Evolutionary conservation across 148 eudicot genomes (phyloP).

Genomic region (Fallopia convolvulus): DNA sequence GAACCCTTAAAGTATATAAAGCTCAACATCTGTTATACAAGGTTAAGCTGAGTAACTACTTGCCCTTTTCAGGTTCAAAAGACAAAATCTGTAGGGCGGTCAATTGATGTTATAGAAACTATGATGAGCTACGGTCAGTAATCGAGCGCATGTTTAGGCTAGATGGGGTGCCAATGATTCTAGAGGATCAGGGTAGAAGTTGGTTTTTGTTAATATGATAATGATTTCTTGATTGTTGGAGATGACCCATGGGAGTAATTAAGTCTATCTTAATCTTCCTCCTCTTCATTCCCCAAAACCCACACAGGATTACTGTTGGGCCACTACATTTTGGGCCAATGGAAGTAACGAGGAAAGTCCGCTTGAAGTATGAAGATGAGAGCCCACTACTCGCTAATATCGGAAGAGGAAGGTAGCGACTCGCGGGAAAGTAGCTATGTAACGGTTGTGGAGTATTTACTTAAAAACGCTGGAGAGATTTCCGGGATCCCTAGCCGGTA

Average conservation of each 20-base stretch:
- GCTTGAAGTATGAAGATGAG: no score
- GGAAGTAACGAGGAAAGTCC: no score
- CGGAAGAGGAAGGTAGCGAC: no score
- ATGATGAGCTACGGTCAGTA: constrained; percentile 64
- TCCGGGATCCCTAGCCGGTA: no score
- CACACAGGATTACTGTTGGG: no score
- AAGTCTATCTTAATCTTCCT: constrained; percentile 1
- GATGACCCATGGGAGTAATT: constrained; percentile 99
- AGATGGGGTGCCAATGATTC: constrained; percentile 71
- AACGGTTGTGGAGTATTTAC: no score
- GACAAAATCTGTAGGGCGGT: constrained; percentile 92
- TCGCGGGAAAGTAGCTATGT: no score
- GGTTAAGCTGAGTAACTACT: not conserved
- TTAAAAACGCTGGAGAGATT: no score
- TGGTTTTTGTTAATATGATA: constrained; percentile 92
- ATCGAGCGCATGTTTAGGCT: constrained; percentile 95
- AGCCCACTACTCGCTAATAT: no score
- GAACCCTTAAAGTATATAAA: no score
- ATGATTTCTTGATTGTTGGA: constrained; percentile 79
- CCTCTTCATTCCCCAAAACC: not conserved
- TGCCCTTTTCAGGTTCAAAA: constrained; percentile 62
- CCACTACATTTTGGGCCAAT: no score
- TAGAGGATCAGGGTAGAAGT: constrained; percentile 73
- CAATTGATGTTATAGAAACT: constrained; percentile 87
- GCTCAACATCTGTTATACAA: not conserved